Conservation (phyloP, 768 basidiomycete species). For the Tephrocybe sp. region DNA sequence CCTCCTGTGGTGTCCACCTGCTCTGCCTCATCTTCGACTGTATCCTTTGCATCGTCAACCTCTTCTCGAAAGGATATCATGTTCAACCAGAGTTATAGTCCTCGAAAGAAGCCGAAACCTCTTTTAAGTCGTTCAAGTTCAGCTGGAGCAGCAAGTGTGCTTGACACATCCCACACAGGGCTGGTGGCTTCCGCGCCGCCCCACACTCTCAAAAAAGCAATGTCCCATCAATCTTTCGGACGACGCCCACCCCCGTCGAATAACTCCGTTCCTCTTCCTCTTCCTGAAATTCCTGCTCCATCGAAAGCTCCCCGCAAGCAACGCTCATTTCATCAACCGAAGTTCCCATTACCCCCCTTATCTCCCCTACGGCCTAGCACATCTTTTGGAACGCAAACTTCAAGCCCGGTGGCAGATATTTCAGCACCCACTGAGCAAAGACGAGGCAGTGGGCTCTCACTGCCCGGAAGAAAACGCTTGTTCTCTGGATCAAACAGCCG, state of each 20-base stretch:
- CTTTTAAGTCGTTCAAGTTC: conserved; percentile 23
- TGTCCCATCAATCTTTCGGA: conserved; percentile 57
- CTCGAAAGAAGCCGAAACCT: conserved; percentile 27
- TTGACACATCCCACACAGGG: conserved; percentile 5
- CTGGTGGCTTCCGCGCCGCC: conserved; percentile 21
- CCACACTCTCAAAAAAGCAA: conserved; percentile 48
- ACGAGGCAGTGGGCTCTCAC: conserved; percentile 26
- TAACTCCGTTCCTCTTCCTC: conserved; percentile 25
- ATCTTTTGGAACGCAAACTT: conserved; percentile 26
- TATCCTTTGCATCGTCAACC: conserved; percentile 44
- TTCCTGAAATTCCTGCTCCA: conserved; percentile 26
- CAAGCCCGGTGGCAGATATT: conserved; percentile 21
- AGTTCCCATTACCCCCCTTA: conserved; percentile 54
- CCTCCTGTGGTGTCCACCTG: conserved; percentile 17
- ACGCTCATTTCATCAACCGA: conserved; percentile 63
- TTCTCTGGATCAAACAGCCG: conserved; percentile 59
- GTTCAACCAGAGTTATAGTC: conserved; percentile 25
- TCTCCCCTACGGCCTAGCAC: conserved; percentile 33
- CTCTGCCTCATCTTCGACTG: conserved; percentile 36
- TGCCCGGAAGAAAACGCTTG: conserved; percentile 50
- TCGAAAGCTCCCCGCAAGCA: conserved; percentile 50
- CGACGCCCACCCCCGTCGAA: conserved; percentile 30
- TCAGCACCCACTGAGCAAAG: conserved; percentile 19
- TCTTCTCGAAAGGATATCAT: conserved; percentile 29
- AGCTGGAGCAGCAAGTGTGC: neutral